Evolutionary conservation across 192 early-diverging fungal genomes (phyloP), one percentile per base, ranked within the genome.

Genomic region (Coemansia asiatica): DNA sequence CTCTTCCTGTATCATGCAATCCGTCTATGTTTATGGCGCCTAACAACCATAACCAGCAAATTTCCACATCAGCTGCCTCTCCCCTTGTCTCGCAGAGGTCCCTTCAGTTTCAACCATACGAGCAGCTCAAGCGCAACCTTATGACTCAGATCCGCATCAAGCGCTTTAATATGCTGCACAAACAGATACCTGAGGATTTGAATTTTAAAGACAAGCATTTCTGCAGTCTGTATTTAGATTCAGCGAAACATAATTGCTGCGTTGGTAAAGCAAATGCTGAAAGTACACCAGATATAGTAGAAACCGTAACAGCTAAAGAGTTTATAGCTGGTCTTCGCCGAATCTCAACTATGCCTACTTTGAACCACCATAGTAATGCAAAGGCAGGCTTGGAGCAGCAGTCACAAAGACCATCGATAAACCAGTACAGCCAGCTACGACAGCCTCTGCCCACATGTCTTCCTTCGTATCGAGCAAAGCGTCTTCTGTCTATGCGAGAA

Each of bases 281-380:
- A 47, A 28, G 53, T 31, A 25, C 35, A 4, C 28, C 38, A 6
- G 44, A n/a, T 6, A 13, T 21, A 13, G 21, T 21, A 13, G 55
- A 53, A 22, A 23, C 46, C 33, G 47, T 8, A 18, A 58, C 50
- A 1, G 40, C 53, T 13, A 58, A 56, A 27, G 31, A 66, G 26
- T 25, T 63, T 48, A 27, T 61, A 27, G 51, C 50, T 23, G 31
- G 56, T 31, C 60, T 70, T 25, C 74, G 73, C 26, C 67, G 73
- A 9, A 69, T 75, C 23, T 66, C 60, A 18, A 75, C 73, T 12
- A 75, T 75, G 73, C 73, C 73, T 4, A 36, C 60, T 8, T 40
- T 69, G 15, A 69, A 56, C 33, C 27, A 44, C 5, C 40, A 13
- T 12, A 13, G 15, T 12, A 13, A 44, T 2, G 12, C 40, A 9